These are phyloP conservation scores for Articulospora tetracladia DNA, from an alignment of 495 filamentous ascomycete genomes.

Conservation along the genomic window DNA sequence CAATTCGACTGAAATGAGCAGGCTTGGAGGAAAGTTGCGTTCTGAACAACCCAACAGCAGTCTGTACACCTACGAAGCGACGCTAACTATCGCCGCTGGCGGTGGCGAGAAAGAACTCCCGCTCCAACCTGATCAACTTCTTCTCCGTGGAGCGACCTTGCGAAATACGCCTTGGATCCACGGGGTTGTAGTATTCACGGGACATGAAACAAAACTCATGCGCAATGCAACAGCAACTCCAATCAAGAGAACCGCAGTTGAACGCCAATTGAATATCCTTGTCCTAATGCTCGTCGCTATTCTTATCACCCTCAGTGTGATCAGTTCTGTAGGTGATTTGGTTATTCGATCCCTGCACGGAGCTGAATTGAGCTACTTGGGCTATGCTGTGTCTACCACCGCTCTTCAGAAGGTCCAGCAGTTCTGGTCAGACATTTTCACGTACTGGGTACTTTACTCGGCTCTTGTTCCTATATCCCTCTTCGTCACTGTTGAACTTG, in stretches of 20 bases:
- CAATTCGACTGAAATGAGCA: conserved; percentile 79
- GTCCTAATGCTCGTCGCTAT: conserved; percentile 87
- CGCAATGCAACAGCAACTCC: conserved; percentile 95
- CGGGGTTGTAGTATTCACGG: conserved; percentile 94
- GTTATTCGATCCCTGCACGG: conserved; percentile 62
- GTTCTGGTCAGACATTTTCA: conserved; percentile 93
- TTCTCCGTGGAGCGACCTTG: conserved; percentile 90
- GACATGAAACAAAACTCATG: conserved; percentile 99
- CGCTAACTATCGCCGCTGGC: conserved; percentile 85
- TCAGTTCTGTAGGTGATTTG: conserved; percentile 89
- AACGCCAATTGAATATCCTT: conserved; percentile 86
- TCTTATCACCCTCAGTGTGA: conserved; percentile 75
- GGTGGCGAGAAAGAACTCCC: conserved; percentile 95
- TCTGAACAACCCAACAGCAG: conserved; percentile 99
- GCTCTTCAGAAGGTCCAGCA: conserved; percentile 59
- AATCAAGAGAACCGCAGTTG: conserved; percentile 95
- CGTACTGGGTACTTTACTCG: conserved; percentile 98
- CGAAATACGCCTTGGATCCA: conserved; percentile 98
- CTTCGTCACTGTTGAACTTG: conserved; percentile 95
- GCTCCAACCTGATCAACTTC: conserved; percentile 66
- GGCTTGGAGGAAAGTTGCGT: conserved; percentile 78
- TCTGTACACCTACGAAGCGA: conserved; percentile 97
- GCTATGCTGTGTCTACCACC: conserved; percentile 44
- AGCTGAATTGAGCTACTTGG: conserved; percentile 64
- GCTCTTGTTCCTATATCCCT: conserved; percentile 95